Base-by-base conservation (phyloP, 305 asterid species). In the Euphrasia arctica region DNA sequence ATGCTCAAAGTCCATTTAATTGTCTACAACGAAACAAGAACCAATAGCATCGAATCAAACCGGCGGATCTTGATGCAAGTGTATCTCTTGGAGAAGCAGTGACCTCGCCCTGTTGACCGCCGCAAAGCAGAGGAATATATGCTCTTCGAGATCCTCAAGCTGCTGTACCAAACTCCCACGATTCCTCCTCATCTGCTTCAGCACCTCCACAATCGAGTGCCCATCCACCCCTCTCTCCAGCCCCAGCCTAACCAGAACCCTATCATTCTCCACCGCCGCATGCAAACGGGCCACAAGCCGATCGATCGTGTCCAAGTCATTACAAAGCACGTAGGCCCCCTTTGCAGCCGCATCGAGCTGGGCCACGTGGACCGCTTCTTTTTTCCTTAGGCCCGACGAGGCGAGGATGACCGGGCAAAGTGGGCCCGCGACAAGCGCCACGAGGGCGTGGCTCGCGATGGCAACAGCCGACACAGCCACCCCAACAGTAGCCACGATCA, bases 291-390 rank as follows among this genome's bases (percentile, higher is more conserved):
- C 77, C 68, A 85, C 90, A n/a, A 92, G 73, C n/a, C 96, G 75
- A 70, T 81, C 95, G 14, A 87, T 83, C 55, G 97, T 87, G 69
- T 84, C 96, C 2, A 92, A 75, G 68, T 92, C 87, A 28, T 82
- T 82, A 63, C 79, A 86, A 15, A 92, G 93, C 58, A 89, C 86
- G 62, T 77, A 92, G 13, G 83, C 79, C 4, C 91, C 95, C 82
- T 71, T 83, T 0, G 87, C 83, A 55, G 98, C 97, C 69, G 86
- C 93, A 54, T 90, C 91, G 25, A 92, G 82, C 75, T 82, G 90
- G 41, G 78, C 81, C 18, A 78, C 74, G 75, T 73, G 91, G 65
- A 77, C 74, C 66, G 62, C 31, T 64, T 84, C 96, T 74, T 66
- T 77, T 78, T 78, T 81, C 14, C 70, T 74, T 71, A 74, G 36